phyloP scores from a whole-genome alignment of 306 rosid species.

The Fragaria ananassa region DNA sequence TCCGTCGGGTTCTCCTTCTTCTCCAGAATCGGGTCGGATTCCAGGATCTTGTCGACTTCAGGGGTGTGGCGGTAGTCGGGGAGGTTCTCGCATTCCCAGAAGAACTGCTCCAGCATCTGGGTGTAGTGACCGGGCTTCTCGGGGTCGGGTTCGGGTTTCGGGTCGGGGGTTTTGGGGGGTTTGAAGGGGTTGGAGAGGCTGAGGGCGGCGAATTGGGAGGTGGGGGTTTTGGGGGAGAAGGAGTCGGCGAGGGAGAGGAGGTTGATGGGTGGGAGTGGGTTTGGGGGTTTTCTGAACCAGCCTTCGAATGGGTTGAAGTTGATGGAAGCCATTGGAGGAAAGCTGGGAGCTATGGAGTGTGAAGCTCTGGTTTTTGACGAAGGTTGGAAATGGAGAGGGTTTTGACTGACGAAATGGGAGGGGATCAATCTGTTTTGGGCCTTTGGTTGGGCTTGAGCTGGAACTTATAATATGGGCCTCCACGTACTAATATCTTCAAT shows the following conservation, averaged over 20 bases:
- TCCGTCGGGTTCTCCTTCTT: slow-evolving; percentile 59
- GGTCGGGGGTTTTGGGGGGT: slow-evolving; percentile 31
- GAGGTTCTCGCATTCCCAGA: slow-evolving; percentile 57
- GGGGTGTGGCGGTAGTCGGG: slow-evolving; percentile 74
- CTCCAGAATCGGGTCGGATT: slow-evolving; percentile 43
- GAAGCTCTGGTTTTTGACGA: not conserved
- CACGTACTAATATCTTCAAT: too few relatives aligned
- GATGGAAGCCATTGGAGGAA: slow-evolving; percentile 63
- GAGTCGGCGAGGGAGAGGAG: slow-evolving; percentile 36
- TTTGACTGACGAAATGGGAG: too few relatives aligned
- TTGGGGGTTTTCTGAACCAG: slow-evolving; percentile 76
- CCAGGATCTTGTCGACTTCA: slow-evolving; percentile 64
- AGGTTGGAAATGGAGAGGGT: too few relatives aligned
- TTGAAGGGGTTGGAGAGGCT: slow-evolving; percentile 39
- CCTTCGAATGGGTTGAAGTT: slow-evolving; percentile 71
- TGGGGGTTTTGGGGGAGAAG: slow-evolving; percentile 11
- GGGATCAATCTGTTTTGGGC: too few relatives aligned
- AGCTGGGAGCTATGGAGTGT: not conserved
- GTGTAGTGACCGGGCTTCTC: slow-evolving; percentile 46
- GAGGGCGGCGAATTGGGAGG: slow-evolving; percentile 59
- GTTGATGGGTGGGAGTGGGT: slow-evolving; percentile 49
- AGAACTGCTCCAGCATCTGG: slow-evolving; percentile 54
- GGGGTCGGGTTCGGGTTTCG: slow-evolving; percentile 18
- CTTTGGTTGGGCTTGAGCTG: too few relatives aligned
- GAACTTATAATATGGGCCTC: too few relatives aligned